Evolutionary conservation across 306 rosid species (phyloP).

Genomic region (Prosopis cineraria): DNA sequence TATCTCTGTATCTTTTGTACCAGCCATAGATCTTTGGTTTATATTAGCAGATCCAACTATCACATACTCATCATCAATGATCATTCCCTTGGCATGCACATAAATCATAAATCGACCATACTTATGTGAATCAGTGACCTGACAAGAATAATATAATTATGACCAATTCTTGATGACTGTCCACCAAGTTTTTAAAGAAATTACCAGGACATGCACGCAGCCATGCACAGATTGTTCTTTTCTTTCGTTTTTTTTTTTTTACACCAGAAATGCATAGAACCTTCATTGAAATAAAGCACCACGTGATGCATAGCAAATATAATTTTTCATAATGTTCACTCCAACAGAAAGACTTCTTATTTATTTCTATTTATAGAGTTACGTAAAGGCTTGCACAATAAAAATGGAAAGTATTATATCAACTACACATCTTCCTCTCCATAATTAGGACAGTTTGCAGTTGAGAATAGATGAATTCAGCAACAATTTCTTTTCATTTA

Average conservation of each 20-base stretch:
- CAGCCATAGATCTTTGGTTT: conserved; percentile 99
- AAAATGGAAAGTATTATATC: not conserved
- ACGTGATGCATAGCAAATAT: not conserved
- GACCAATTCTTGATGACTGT: conserved; percentile 6
- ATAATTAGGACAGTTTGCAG: not conserved
- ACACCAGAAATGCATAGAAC: not conserved
- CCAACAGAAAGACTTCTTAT: not conserved
- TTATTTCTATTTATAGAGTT: not conserved
- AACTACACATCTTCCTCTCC: not conserved
- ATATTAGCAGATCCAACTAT: conserved; percentile 96
- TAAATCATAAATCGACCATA: conserved; percentile 80
- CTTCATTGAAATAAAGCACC: not conserved
- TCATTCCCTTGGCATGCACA: conserved; percentile 97
- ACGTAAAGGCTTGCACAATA: not conserved
- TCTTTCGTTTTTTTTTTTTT: not conserved
- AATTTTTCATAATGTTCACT: not conserved
- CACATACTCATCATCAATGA: conserved; percentile 89
- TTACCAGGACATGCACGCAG: not conserved
- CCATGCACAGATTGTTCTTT: not conserved
- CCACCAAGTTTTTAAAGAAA: not conserved
- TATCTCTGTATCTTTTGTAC: conserved; percentile 94
- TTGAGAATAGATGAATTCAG: conserved; percentile 3
- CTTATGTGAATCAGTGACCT: conserved; percentile 57
- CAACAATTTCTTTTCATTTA: not conserved
- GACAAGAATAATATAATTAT: conserved; percentile 32